Base-by-base conservation (phyloP, 805 yeast genomes). In the Cephaloascus albidus region DNA sequence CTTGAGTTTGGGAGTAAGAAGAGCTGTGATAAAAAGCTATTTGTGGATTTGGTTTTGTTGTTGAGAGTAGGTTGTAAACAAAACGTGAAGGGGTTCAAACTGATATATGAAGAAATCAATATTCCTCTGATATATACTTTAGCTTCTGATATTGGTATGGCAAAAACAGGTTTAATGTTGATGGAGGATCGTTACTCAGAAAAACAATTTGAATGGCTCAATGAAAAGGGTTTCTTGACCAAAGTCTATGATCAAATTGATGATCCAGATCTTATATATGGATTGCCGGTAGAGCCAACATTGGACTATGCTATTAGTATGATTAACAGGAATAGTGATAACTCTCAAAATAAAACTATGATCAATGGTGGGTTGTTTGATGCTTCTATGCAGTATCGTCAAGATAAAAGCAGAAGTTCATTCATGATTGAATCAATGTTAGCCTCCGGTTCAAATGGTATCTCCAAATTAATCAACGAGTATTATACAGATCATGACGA, bases 201-300 rank as follows among this genome's bases (percentile, higher is more conserved):
- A 15, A 30, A 36, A n/a, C 23, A 35, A 15, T 36, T 17, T 19
- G 12, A 23, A 2, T 48, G 50, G 56, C 37, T 35, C 2, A 39
- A 43, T 15, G 50, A 52, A 17, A 41, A 41, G 32, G 39, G 39
- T 1, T 46, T 54, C 33, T 40, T 65, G 18, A 39, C 57, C 3
- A 35, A 41, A 1, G 61, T 82, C 2, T 85, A 80, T 52, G 60
- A 63, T 4, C 52, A 67, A 0, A 61, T 87, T 3, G 76, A 72
- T 37, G 87, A 82, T 41, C 60, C 65, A 3, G 95, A 87, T 52
- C 56, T 85, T 32, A 52, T 74, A 4, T 68, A 69, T 46, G 94
- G 94, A 0, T 55, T 85, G 8, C 86, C 89, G 0, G 69, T 72
- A 12, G 63, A 68, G 17, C 72, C 82, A 1, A 61, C 78, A 0